A percentile compares a stretch with the other conserved stretches of the same genome.
Evolutionary conservation across 805 yeast genomes (phyloP).

Genomic region (Phaffomyces thermotolerans): DNA sequence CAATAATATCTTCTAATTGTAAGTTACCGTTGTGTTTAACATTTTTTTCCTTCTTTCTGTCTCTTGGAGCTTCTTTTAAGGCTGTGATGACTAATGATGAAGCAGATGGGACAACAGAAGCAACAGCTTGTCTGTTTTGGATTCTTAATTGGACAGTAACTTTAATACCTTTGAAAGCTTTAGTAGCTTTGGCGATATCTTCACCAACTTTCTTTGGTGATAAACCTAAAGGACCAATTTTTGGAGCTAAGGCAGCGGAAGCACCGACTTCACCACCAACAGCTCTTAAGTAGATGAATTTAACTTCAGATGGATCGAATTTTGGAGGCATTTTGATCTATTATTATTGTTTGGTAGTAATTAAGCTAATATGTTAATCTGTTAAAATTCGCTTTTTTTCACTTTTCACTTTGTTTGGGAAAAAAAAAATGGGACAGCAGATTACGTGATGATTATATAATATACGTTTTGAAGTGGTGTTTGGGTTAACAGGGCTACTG

Average conservation of each 20-base stretch:
- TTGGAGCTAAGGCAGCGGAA: constrained; percentile 98
- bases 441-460: neutral
- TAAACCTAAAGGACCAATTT: constrained; percentile 99
- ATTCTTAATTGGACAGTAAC: constrained; percentile 98
- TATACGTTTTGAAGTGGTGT: too few species aligned
- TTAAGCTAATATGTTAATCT: neutral
- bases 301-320: constrained; percentile 98
- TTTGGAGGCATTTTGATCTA: constrained; percentile 80
- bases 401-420: constrained; percentile 3
- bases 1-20: constrained; percentile 91
- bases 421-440: neutral
- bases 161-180: constrained; percentile 97
- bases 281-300: constrained; percentile 98
- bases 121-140: constrained; percentile 99
- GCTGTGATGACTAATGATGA: constrained; percentile 98
- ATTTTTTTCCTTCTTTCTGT: constrained; percentile 99
- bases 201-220: constrained; percentile 99
- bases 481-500: neutral
- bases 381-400: constrained; percentile 1
- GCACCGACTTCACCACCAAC: constrained; percentile 99
- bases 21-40: constrained; percentile 99
- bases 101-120: constrained; percentile 99
- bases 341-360: constrained; percentile 4
- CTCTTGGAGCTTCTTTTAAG: constrained; percentile 99
- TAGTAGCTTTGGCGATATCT: constrained; percentile 99